Evolutionary conservation across 176 grass and related monocot species (phyloP).

Genomic region (Carex cristatella): DNA sequence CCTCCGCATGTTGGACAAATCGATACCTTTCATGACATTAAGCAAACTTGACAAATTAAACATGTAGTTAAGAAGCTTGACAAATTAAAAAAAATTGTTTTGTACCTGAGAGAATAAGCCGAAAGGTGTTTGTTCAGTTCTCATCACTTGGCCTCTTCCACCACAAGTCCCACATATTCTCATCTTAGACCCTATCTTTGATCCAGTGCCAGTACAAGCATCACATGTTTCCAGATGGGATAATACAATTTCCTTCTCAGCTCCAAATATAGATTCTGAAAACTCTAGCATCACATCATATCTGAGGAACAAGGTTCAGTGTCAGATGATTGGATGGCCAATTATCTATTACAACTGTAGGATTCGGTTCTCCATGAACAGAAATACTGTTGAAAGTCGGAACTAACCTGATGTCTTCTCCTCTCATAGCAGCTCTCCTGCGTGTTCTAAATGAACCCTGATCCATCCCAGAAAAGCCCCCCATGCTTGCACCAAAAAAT

Average conservation of each 20-base stretch:
- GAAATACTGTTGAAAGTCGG: slow-evolving; percentile 2
- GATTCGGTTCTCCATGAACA: background rate
- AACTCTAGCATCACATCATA: slow-evolving; percentile 89
- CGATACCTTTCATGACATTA: slow-evolving; percentile 62
- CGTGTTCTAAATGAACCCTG: slow-evolving; percentile 72
- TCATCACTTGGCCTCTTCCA: slow-evolving; percentile 94
- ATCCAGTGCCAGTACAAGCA: slow-evolving; percentile 75
- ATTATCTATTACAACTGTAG: slow-evolving; percentile 1
- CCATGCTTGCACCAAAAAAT: slow-evolving; percentile 97
- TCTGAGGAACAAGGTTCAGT: slow-evolving; percentile 36
- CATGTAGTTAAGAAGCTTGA: slow-evolving; percentile 19
- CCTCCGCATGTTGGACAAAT: slow-evolving; percentile 77
- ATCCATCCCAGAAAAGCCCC: slow-evolving; percentile 84
- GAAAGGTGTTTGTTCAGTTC: slow-evolving; percentile 97
- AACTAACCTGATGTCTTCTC: slow-evolving; percentile 95
- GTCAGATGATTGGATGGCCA: slow-evolving; percentile 3
- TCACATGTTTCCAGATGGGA: slow-evolving; percentile 97
- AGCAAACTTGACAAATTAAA: slow-evolving; percentile 12
- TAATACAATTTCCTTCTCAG: slow-evolving; percentile 89
- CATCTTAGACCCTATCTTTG: slow-evolving; percentile 82
- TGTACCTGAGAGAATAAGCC: slow-evolving; percentile 96
- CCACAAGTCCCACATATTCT: slow-evolving; percentile 91
- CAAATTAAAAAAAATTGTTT: slow-evolving; percentile 1
- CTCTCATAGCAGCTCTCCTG: slow-evolving; percentile 58
- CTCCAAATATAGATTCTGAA: slow-evolving; percentile 91